phyloP scores from a whole-genome alignment of 2,329 filamentous ascomycete species.

The Fusarium circinatum region DNA sequence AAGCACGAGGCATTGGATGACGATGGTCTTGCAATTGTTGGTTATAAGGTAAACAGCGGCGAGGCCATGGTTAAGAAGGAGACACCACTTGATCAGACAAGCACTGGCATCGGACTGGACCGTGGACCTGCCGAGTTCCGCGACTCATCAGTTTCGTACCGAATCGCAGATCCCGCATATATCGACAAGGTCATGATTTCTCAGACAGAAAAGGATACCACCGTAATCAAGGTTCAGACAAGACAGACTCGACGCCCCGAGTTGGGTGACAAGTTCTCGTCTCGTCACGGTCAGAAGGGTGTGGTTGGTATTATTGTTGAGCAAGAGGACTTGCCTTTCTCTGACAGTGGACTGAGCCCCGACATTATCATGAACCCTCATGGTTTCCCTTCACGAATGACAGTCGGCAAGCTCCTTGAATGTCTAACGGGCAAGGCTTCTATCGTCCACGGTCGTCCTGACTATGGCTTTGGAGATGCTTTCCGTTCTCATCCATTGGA shows the following conservation, averaged over 20 bases:
- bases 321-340: constrained; percentile 97
- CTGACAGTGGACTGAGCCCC: constrained; percentile 87
- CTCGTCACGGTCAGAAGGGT: constrained; percentile 97
- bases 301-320: constrained; percentile 97
- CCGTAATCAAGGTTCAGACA: constrained; percentile 92
- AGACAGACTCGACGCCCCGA: constrained; percentile 96
- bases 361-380: constrained; percentile 99
- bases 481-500: constrained; percentile 86
- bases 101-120: constrained; percentile 76
- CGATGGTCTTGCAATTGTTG: constrained; percentile 92
- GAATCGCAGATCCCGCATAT: constrained; percentile 84
- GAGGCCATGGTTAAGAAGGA: constrained; percentile 94
- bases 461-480: constrained; percentile 85
- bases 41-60: constrained; percentile 78
- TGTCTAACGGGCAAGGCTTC: constrained; percentile 94
- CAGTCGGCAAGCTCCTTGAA: constrained; percentile 96
- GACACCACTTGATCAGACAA: constrained; percentile 80
- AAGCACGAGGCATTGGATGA: constrained; percentile 79
- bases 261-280: constrained; percentile 98
- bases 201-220: constrained; percentile 85
- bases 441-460: constrained; percentile 82
- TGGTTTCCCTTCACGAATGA: constrained; percentile 99
- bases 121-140: constrained; percentile 71
- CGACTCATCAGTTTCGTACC: constrained; percentile 80
- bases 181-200: constrained; percentile 98